Base-by-base conservation (phyloP, 2,329 filamentous ascomycete species). In the Eurotiales sp. region DNA sequence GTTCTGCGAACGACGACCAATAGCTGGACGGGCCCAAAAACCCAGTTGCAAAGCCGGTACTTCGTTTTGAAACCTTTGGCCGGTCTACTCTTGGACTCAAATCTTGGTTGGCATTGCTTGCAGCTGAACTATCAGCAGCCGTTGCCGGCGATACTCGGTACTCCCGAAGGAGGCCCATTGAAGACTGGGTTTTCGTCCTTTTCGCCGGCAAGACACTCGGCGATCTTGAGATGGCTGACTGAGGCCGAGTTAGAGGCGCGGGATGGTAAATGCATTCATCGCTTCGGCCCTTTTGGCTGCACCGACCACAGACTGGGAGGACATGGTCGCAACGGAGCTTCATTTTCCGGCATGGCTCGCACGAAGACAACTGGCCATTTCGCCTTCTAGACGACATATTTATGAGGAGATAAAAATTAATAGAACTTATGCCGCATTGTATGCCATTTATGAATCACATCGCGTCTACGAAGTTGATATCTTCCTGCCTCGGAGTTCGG, bases 341-440 rank as follows among this genome's bases (percentile, higher is more conserved):
- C n/a, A 65, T 62, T 50, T 65, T 66, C 32, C 67, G 64, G 52
- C 67, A 70, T 14, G 67, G 66, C 51, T 70, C 65, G 46, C 67
- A 70, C 11, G 66, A 69, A 44, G 67, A 64, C 17, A 64, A 53
- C 17, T 63, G 58, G 21, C 67, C 66, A 58, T 69, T 70, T 32
- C 62, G 64, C 8, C 34, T 37, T 37, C 34, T 37, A 37, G 34
- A 11, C 3, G 34, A 17, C 34, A 37, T 37, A 3, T 3, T 36
- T 36, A 4, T 7, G 2, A 11, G 32, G 17, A 15, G 32, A 5
- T 8, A 4, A 34, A 14, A 36, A 36, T 4, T 15, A 15, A 36
- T 3, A 36, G 6, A 36, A 7, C n/a, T 14, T 17, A n/a, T n/a
- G n/a, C 17, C 32, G 32, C n/a, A 36, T 14, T 36, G n/a, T 17